A percentile compares a stretch with the other conserved stretches of the same genome.
These are phyloP conservation scores for Phytopythium aichiense DNA, from an alignment of 352 stramenopile species.

Conservation along the genomic window DNA sequence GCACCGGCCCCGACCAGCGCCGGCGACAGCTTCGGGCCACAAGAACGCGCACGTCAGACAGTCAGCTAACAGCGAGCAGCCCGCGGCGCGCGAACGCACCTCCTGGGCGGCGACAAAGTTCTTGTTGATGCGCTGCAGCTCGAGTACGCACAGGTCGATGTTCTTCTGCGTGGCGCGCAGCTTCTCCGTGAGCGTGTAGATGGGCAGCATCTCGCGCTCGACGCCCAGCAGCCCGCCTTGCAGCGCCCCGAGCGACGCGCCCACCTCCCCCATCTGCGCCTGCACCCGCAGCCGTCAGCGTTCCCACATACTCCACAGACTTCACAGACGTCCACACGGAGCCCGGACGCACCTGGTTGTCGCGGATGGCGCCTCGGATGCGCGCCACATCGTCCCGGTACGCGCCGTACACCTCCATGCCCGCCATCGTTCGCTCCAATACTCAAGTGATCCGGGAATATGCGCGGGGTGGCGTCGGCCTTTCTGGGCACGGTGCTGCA, in stretches of 20 bases:
- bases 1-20: conserved; percentile 49
- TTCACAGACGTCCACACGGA: neutral
- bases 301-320: neutral
- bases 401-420: conserved; percentile 55
- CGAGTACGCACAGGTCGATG: conserved; percentile 74
- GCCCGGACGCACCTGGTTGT: conserved; percentile 46
- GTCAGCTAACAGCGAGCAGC: too few relatives aligned
- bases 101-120: conserved; percentile 71
- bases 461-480: neutral
- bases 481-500: neutral
- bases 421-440: neutral
- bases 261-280: conserved; percentile 57
- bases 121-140: conserved; percentile 64
- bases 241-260: conserved; percentile 50
- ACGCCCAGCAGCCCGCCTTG: conserved; percentile 64
- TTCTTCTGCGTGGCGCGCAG: conserved; percentile 80
- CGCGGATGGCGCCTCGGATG: conserved; percentile 54
- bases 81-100: conserved; percentile 27
- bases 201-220: conserved; percentile 76
- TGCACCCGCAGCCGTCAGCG: conserved; percentile 7
- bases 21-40: conserved; percentile 39
- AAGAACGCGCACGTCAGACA: neutral
- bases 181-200: conserved; percentile 83
- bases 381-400: conserved; percentile 48
- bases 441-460: neutral